Conservation (phyloP, 768 basidiomycete genomes). For the Leccinellum rugosiceps region DNA sequence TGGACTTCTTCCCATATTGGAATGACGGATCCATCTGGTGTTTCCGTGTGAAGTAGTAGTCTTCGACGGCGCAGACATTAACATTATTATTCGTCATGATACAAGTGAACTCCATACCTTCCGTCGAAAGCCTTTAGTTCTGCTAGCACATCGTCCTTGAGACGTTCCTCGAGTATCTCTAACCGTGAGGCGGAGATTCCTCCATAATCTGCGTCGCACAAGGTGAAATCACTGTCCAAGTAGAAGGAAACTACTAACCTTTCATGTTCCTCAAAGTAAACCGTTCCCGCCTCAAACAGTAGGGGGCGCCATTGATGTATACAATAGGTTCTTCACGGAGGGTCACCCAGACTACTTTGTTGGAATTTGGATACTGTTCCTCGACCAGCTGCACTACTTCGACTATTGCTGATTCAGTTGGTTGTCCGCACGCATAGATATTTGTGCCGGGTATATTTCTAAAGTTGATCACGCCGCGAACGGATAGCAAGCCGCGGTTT, state of each 20-base stretch:
- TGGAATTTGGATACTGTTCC: conserved; percentile 53
- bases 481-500: conserved; percentile 56
- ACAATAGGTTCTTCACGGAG: conserved; percentile 91
- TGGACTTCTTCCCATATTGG: conserved; percentile 94
- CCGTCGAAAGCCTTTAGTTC: conserved; percentile 85
- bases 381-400: conserved; percentile 70
- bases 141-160: conserved; percentile 81
- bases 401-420: conserved; percentile 80
- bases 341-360: conserved; percentile 83
- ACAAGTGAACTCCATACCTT: conserved; percentile 43
- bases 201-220: conserved; percentile 68
- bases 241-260: conserved; percentile 39
- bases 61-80: conserved; percentile 34
- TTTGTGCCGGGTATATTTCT: conserved; percentile 75
- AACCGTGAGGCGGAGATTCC: conserved; percentile 90
- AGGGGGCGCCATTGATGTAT: conserved; percentile 90
- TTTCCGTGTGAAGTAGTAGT: conserved; percentile 87
- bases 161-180: conserved; percentile 86
- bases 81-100: neutral
- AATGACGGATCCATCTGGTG: conserved; percentile 79
- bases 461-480: conserved; percentile 96
- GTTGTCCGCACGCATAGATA: conserved; percentile 93
- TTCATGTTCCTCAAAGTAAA: conserved; percentile 94
- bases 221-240: neutral
- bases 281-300: conserved; percentile 81